Conservation (phyloP, 2,329 filamentous ascomycete species). For the Tothia fuscella region DNA sequence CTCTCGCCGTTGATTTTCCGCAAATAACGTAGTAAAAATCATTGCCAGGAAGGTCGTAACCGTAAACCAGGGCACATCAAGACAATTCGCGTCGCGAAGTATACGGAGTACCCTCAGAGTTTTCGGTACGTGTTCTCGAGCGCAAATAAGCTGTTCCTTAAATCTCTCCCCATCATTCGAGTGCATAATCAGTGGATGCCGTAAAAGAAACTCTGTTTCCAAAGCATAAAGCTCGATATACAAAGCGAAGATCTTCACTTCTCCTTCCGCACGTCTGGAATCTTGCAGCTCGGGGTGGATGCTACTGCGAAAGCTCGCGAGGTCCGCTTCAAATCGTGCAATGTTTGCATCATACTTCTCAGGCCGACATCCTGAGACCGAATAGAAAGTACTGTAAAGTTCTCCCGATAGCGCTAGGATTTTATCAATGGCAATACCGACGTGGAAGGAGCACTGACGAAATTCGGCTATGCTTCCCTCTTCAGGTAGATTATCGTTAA, state of each 20-base stretch:
- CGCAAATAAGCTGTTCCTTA: conserved; percentile 38
- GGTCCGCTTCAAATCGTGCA: conserved; percentile 49
- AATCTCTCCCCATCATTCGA: conserved; percentile 47
- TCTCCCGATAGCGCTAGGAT: conserved; percentile 57
- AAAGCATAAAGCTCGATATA: conserved; percentile 39
- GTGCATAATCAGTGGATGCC: conserved; percentile 41
- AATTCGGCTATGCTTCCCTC: conserved; percentile 28
- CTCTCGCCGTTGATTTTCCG: conserved; percentile 54
- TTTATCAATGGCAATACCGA: conserved; percentile 54
- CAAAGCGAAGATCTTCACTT: conserved; percentile 36
- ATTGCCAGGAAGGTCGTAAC: conserved; percentile 60
- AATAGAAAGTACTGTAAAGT: conserved; percentile 66
- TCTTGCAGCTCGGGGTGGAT: conserved; percentile 51
- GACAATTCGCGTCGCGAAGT: conserved; percentile 50
- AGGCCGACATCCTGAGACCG: conserved; percentile 30
- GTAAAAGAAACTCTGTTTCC: conserved; percentile 38
- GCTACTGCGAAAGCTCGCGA: conserved; percentile 48
- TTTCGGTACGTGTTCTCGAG: conserved; percentile 52
- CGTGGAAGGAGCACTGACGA: conserved; percentile 53
- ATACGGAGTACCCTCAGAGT: conserved; percentile 43
- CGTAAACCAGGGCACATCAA: conserved; percentile 72
- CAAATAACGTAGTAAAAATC: conserved; percentile 60
- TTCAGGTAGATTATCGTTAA: conserved; percentile 60
- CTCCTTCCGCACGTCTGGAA: conserved; percentile 29
- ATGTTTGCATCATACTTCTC: conserved; percentile 3